Evolutionary conservation across 2,329 filamentous ascomycete genomes (phyloP).

Genomic region (Juglanconis sp.): DNA sequence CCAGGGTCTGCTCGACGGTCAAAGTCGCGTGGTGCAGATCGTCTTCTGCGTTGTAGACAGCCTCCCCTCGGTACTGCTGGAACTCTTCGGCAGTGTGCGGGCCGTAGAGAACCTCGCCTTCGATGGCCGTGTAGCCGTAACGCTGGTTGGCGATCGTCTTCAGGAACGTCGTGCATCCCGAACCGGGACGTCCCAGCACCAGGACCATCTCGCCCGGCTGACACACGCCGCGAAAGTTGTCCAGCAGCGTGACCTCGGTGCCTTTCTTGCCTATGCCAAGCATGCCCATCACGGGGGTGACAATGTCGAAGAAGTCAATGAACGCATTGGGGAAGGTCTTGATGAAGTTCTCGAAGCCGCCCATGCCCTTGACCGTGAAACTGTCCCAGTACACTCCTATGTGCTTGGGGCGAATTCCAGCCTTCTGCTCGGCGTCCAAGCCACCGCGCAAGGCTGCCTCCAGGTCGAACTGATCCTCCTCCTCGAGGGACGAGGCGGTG

Average conservation of each 20-base stretch:
- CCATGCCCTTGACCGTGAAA: constrained; percentile 72
- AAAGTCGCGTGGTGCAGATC: constrained; percentile 83
- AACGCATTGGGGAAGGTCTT: constrained; percentile 76
- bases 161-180: constrained; percentile 67
- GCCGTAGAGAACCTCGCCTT: constrained; percentile 74
- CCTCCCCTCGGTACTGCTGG: constrained; percentile 73
- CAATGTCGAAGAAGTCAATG: constrained; percentile 71
- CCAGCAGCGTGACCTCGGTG: constrained; percentile 68
- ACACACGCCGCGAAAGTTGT: constrained; percentile 67
- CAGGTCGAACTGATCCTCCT: constrained; percentile 67
- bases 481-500: constrained; percentile 36
- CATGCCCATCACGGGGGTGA: constrained; percentile 60
- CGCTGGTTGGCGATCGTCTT: constrained; percentile 67
- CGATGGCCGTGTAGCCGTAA: constrained; percentile 50
- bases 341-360: constrained; percentile 70
- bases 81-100: constrained; percentile 71
- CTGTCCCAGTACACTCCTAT: constrained; percentile 78
- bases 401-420: constrained; percentile 77
- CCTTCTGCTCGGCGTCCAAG: constrained; percentile 66
- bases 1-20: constrained; percentile 82
- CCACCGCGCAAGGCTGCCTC: constrained; percentile 71
- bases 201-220: constrained; percentile 86
- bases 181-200: constrained; percentile 74
- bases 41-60: constrained; percentile 83
- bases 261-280: constrained; percentile 67